Percentiles rank a stretch among this genome's conserved stretches.
These are phyloP conservation scores for Spiromastix sp. DNA, from an alignment of 2,329 filamentous ascomycete genomes.

Conservation along the genomic window DNA sequence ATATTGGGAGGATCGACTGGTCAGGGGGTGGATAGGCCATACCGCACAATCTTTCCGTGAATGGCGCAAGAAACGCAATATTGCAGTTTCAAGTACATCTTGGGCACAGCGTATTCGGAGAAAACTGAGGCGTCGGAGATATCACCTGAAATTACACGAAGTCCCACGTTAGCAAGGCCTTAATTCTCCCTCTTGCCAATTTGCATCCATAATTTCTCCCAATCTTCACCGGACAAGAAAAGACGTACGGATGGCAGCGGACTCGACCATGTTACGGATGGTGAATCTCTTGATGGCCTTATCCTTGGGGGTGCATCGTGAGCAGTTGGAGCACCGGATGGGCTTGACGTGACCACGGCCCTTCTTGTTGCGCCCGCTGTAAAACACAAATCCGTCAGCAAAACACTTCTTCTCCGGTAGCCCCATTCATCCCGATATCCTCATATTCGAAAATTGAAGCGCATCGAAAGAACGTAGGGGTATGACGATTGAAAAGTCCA, in stretches of 20 bases:
- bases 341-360: conserved; percentile 99
- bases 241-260: conserved; percentile 93
- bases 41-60: conserved; percentile 99
- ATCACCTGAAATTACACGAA: conserved; percentile 60
- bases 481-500: conserved; percentile 6
- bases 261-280: conserved; percentile 99
- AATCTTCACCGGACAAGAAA: neutral
- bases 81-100: conserved; percentile 99
- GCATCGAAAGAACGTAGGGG: conserved; percentile 11
- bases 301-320: conserved; percentile 91
- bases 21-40: conserved; percentile 41
- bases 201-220: neutral
- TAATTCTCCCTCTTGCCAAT: too few relatives aligned
- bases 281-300: conserved; percentile 99
- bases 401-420: conserved; percentile 7
- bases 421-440: conserved; percentile 1
- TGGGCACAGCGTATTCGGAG: conserved; percentile 97
- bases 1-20: conserved; percentile 1
- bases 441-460: too few relatives aligned
- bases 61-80: conserved; percentile 99
- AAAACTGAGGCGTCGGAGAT: conserved; percentile 99
- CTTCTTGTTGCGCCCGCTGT: conserved; percentile 98
- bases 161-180: conserved; percentile 2
- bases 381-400: conserved; percentile 5
- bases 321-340: conserved; percentile 87